Percentiles rank a stretch among this genome's conserved stretches.
These are phyloP conservation scores for Houttuynia cordata DNA, from an alignment of 164 flowering plant genomes.

Conservation along the genomic window DNA sequence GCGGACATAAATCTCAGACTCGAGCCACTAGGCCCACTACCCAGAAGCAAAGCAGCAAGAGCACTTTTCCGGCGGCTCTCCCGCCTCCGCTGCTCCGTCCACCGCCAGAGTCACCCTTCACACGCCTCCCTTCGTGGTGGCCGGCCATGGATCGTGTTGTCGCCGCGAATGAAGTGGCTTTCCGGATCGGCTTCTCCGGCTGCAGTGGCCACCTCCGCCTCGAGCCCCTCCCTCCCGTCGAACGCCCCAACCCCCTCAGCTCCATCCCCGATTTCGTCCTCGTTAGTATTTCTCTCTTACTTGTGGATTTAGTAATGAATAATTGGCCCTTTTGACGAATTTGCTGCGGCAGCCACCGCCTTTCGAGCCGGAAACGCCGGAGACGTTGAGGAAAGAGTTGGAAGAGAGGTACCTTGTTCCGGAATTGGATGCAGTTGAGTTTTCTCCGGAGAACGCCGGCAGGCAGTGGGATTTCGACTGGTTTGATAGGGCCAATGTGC, in stretches of 20 bases:
- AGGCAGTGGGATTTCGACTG: slow-evolving; percentile 96
- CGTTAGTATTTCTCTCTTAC: slow-evolving; percentile 27
- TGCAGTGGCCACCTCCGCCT: slow-evolving; percentile 83
- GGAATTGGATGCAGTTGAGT: slow-evolving; percentile 59
- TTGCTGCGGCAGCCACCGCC: slow-evolving; percentile 63
- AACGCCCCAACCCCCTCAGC: slow-evolving; percentile 37
- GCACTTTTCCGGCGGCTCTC: too few relatives aligned
- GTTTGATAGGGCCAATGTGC: slow-evolving; percentile 64
- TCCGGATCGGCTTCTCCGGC: slow-evolving; percentile 82
- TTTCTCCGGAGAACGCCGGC: slow-evolving; percentile 65
- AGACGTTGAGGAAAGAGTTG: slow-evolving; percentile 49
- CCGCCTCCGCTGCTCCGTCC: too few relatives aligned
- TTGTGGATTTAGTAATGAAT: not conserved
- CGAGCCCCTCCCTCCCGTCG: slow-evolving; percentile 72
- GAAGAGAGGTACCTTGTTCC: slow-evolving; percentile 69
- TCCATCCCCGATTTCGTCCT: slow-evolving; percentile 68
- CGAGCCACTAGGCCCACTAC: too few relatives aligned
- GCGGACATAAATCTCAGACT: too few relatives aligned
- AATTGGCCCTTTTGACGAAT: not conserved
- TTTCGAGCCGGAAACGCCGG: slow-evolving; percentile 58
- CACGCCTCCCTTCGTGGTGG: not conserved
- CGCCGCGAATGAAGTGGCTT: slow-evolving; percentile 46
- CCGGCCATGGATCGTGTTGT: slow-evolving; percentile 54
- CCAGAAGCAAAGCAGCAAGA: too few relatives aligned
- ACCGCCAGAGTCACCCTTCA: too few relatives aligned